phyloP scores from a whole-genome alignment of 83 land plant genomes.

The Thuja plicata region DNA sequence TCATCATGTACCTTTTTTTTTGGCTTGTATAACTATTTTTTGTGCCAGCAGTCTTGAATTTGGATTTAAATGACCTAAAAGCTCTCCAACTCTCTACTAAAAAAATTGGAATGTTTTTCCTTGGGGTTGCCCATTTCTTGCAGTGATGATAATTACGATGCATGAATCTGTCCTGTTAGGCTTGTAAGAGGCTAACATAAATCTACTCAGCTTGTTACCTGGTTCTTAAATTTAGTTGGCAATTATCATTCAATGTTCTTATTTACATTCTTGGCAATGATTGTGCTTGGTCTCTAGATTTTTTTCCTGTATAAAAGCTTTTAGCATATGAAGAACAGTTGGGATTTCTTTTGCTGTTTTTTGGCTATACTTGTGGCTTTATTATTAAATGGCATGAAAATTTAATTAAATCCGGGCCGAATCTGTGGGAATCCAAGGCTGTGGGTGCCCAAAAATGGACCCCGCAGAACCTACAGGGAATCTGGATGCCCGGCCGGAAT shows the following conservation, averaged over 20 bases:
- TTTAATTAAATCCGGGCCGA: not conserved
- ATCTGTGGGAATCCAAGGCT: too few relatives aligned
- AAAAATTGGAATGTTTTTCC: not conserved
- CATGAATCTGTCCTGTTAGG: not conserved
- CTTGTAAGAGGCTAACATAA: not conserved
- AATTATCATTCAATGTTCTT: too few relatives aligned
- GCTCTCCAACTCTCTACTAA: not conserved
- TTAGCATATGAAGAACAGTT: too few relatives aligned
- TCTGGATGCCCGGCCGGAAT: too few relatives aligned
- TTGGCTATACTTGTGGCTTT: not conserved
- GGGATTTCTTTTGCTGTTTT: not conserved
- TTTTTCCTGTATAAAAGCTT: not conserved
- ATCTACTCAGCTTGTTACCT: not conserved
- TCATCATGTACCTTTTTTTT: not conserved
- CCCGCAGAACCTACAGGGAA: too few relatives aligned
- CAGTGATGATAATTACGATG: not conserved
- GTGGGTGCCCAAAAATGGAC: too few relatives aligned
- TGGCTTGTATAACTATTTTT: not conserved
- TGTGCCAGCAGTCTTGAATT: not conserved
- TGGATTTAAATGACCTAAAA: not conserved
- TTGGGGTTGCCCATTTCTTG: not conserved
- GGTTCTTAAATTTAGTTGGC: too few relatives aligned
- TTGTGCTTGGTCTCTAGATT: not conserved
- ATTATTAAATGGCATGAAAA: not conserved
- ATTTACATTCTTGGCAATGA: not conserved